Base-by-base conservation (phyloP, 441 rosid genomes). In the Jatropha podagrica region DNA sequence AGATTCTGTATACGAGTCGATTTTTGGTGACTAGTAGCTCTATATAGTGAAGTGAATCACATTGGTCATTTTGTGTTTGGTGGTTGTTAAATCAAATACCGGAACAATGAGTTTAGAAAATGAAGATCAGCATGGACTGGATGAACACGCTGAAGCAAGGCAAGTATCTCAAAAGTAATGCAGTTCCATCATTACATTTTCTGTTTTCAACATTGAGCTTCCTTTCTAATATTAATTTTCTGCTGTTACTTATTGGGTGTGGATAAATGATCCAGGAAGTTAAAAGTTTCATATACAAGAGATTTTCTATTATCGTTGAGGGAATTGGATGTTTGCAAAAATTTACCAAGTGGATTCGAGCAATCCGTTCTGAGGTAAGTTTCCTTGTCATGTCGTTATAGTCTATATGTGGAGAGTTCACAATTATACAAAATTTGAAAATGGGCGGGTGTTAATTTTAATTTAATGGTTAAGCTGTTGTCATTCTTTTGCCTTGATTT, bases 321-420 rank as follows among this genome's bases (percentile, higher is more conserved):
- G 68, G 94, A 88, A 64, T 86, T 85, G 80, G 97, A 94, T 71
- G 81, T 82, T 77, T 96, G 97, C 88, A 88, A 85, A 80, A 88
- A 81, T 78, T 82, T 91, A 65, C 98, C 98, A 5, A 46, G 74
- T 46, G 96, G 89, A 63, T 86, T 90, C 54, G 85, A 87, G 26
- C 81, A 81, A 80, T 87, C 94, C 27, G 74, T 92, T 79, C 77
- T 88, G 42, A 79, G 89, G 99, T 92, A 80, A 85, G 87, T 58
- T 44, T 69, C 69, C 61, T 5, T 1, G 46, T 41, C 18, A 7
- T 15, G 51, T 2, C 49, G 9, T 65, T 15, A 73, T 37, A 7
- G 9, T 26, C n/a, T 62, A 51, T 18, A 10, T 18, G 8, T 8
- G 2, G 26, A 32, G 37, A 3, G 15, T 10, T 37, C 48, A 17